Percentiles rank a stretch among this genome's conserved stretches.
Evolutionary conservation across 768 basidiomycete genomes (phyloP).

Genomic region (Leccinum rimulosum): DNA sequence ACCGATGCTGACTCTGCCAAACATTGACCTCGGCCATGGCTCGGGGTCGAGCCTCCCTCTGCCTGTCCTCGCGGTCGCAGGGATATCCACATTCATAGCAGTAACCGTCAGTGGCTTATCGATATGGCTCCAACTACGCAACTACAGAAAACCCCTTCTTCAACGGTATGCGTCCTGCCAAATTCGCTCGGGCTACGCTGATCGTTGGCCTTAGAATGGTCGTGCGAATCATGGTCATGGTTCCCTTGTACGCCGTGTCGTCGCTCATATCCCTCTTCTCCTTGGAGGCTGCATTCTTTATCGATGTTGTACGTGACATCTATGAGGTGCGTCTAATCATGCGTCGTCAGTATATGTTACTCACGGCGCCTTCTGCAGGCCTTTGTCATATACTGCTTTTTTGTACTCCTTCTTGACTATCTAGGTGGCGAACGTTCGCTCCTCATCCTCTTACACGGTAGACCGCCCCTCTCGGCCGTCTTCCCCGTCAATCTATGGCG

Average conservation of each 20-base stretch:
- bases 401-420: conserved; percentile 75
- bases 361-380: conserved; percentile 46
- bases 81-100: conserved; percentile 62
- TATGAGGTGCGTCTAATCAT: conserved; percentile 70
- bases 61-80: conserved; percentile 59
- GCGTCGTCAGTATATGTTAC: neutral
- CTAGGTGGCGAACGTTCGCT: conserved; percentile 93
- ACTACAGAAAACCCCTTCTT: conserved; percentile 77
- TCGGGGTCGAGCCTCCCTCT: conserved; percentile 60
- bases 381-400: conserved; percentile 94
- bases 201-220: conserved; percentile 61
- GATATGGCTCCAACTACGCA: conserved; percentile 79
- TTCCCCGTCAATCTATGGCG: conserved; percentile 86
- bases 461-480: conserved; percentile 82
- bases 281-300: conserved; percentile 91
- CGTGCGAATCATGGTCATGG: conserved; percentile 95
- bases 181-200: neutral
- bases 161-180: conserved; percentile 54
- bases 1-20: conserved; percentile 3
- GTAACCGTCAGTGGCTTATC: conserved; percentile 71
- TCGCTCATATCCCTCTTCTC: conserved; percentile 93
- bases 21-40: conserved; percentile 35
- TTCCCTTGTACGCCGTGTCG: conserved; percentile 87
- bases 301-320: conserved; percentile 91
- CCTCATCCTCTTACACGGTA: conserved; percentile 87